A percentile compares a stretch with the other conserved stretches of the same genome.
phyloP scores from a whole-genome alignment of 2,329 filamentous ascomycete genomes.

The Lasiodiplodia citricola region DNA sequence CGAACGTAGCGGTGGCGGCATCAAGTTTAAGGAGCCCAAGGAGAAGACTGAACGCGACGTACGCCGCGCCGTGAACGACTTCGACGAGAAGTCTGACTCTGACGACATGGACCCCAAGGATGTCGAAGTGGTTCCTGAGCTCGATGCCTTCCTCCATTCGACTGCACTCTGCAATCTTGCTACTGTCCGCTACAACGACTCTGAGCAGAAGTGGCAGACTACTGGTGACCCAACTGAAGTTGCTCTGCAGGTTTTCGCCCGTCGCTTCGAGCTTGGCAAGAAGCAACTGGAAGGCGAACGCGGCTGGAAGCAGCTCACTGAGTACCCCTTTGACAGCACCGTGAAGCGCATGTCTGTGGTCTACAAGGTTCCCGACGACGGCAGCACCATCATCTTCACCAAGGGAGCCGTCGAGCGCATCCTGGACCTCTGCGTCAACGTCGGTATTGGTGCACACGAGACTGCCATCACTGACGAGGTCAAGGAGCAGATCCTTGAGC shows the following conservation, averaged over 20 bases:
- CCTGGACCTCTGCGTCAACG: slow-evolving; percentile 29
- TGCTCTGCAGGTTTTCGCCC: slow-evolving; percentile 46
- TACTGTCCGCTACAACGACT: slow-evolving; percentile 52
- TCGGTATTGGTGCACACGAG: slow-evolving; percentile 41
- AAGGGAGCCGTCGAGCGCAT: slow-evolving; percentile 45
- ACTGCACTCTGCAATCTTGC: slow-evolving; percentile 57
- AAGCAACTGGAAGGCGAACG: slow-evolving; percentile 34
- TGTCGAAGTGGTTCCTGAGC: slow-evolving; percentile 33
- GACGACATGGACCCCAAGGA: slow-evolving; percentile 33
- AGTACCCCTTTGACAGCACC: slow-evolving; percentile 48
- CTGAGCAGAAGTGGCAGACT: slow-evolving; percentile 44
- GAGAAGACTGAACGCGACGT: slow-evolving; percentile 33
- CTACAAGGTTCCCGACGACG: slow-evolving; percentile 39
- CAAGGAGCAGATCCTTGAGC: slow-evolving; percentile 60
- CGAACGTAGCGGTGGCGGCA: slow-evolving; percentile 33
- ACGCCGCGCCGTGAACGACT: slow-evolving; percentile 27
- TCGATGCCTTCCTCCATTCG: slow-evolving; percentile 42
- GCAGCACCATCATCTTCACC: slow-evolving; percentile 43
- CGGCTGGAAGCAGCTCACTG: slow-evolving; percentile 41
- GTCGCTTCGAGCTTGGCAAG: slow-evolving; percentile 45
- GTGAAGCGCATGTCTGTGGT: slow-evolving; percentile 49
- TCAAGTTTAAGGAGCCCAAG: slow-evolving; percentile 37
- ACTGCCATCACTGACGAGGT: slow-evolving; percentile 39
- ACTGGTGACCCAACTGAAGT: slow-evolving; percentile 47
- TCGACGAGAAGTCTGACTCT: slow-evolving; percentile 24